These are phyloP conservation scores for Fusarium lateritium DNA, from an alignment of 2,329 filamentous ascomycete species.

Conservation along the genomic window DNA sequence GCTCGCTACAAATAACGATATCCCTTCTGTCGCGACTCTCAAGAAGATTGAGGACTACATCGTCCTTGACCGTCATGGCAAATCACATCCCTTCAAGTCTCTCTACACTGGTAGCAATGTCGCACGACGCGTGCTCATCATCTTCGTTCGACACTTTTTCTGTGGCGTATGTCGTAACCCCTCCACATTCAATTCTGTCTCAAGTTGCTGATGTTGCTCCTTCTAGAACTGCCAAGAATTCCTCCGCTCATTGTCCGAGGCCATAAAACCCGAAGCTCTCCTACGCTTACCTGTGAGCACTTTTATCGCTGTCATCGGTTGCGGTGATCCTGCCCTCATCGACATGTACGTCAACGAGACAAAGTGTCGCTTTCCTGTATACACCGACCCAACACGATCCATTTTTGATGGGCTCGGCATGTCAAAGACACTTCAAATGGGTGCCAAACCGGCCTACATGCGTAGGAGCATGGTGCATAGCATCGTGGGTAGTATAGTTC, in stretches of 20 bases:
- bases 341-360: slow-evolving; percentile 75
- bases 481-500: slow-evolving; percentile 67
- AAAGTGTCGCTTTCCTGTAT: slow-evolving; percentile 79
- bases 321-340: slow-evolving; percentile 78
- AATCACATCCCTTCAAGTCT: slow-evolving; percentile 72
- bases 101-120: slow-evolving; percentile 71
- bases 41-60: slow-evolving; percentile 67
- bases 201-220: slow-evolving; percentile 34
- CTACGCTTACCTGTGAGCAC: slow-evolving; percentile 68
- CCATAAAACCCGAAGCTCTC: slow-evolving; percentile 67
- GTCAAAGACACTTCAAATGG: slow-evolving; percentile 73
- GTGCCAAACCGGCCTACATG: slow-evolving; percentile 75
- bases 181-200: not conserved
- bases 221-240: slow-evolving; percentile 82
- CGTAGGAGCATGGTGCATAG: slow-evolving; percentile 66
- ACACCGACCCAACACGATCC: slow-evolving; percentile 78
- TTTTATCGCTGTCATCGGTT: slow-evolving; percentile 79
- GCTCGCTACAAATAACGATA: slow-evolving; percentile 67
- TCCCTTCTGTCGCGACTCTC: slow-evolving; percentile 66
- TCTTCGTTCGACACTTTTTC: slow-evolving; percentile 86
- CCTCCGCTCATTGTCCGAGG: slow-evolving; percentile 72
- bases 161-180: slow-evolving; percentile 73
- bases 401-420: slow-evolving; percentile 79
- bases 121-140: slow-evolving; percentile 72
- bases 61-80: slow-evolving; percentile 74